A percentile compares a stretch with the other conserved stretches of the same genome.
These are phyloP conservation scores for Tympanopsis confertula DNA, from an alignment of 2,329 filamentous ascomycete genomes.

Conservation along the genomic window DNA sequence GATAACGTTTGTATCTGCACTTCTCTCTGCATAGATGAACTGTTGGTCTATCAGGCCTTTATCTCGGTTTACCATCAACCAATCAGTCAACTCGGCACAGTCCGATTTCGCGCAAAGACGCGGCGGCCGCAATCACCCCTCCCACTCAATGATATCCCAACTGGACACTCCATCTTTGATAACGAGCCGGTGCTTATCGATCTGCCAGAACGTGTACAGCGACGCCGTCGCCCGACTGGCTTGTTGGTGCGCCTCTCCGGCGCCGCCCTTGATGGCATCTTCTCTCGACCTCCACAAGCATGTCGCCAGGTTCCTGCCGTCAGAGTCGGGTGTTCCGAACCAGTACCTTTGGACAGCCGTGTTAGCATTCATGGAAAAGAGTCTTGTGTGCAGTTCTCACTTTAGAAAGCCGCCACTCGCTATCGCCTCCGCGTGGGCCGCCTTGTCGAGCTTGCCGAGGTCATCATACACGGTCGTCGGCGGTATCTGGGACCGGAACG, in stretches of 20 bases:
- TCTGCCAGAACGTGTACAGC: background rate
- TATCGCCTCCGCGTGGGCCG: background rate
- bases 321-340: background rate
- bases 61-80: conserved; percentile 7
- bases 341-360: conserved; percentile 22
- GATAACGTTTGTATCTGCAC: too few relatives aligned
- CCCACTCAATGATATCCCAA: conserved; percentile 3
- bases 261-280: background rate
- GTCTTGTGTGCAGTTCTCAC: conserved; percentile 18
- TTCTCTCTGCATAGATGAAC: too few relatives aligned
- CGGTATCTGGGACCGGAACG: background rate
- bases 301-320: background rate
- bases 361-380: conserved; percentile 6
- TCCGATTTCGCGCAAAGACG: conserved; percentile 5
- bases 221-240: background rate
- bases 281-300: background rate
- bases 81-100: conserved; percentile 2
- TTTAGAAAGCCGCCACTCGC: background rate
- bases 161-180: background rate
- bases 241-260: background rate
- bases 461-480: background rate
- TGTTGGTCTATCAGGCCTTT: conserved; percentile 12
- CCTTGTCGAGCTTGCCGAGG: background rate
- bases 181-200: background rate
- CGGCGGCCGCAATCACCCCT: conserved; percentile 15